Base-by-base conservation (phyloP, 306 rosid species). In the Vachellia pachyceras region DNA sequence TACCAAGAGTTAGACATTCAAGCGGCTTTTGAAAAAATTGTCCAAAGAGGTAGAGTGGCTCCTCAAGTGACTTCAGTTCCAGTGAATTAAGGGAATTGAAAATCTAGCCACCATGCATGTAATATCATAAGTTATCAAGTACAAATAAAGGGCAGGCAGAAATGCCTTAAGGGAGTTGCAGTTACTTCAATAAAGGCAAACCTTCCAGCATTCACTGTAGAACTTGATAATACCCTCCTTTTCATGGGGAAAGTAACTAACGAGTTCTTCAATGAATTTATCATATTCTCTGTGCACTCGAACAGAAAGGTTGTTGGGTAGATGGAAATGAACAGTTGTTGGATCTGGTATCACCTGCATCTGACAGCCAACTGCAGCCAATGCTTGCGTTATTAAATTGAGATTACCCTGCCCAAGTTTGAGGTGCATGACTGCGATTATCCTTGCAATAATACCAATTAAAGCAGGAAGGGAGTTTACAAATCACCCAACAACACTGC, bases 161-260 rank as follows among this genome's bases (percentile, higher is more conserved):
- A 83, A 76, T 18, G 84, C 82, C 84, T 57, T 71, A 72, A 82
- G 83, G 85, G 82, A 80, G 71, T 74, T 75, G 88, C 79, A 80
- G 76, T 82, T 78, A 82, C 89, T 86, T 86, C 81, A 75, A 75
- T 49, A 80, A 78, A 82, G 82, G 80, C 90, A 85, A 83, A 95
- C 99, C 99, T 93, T 91, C 99, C 99, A 95, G 87, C 98, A 95
- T 84, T 82, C 96, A 41, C 96, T 75, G 44, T 90, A 95, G 91
- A 95, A 95, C 76, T 95, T 89, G 69, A 89, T 83, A 80, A 91
- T 91, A 66, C 98, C 98, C 44, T 95, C 89, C 91, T 90, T 92
- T 78, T 95, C 98, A 69, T 95, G 95, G 49, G 97, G 95, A 79
- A 91, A 95, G 72, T 86, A 84, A 86, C 76, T 3, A 6, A 89